phyloP scores from a whole-genome alignment of 225 moss, liverwort and hornwort species.

The Lunularia cruciata region DNA sequence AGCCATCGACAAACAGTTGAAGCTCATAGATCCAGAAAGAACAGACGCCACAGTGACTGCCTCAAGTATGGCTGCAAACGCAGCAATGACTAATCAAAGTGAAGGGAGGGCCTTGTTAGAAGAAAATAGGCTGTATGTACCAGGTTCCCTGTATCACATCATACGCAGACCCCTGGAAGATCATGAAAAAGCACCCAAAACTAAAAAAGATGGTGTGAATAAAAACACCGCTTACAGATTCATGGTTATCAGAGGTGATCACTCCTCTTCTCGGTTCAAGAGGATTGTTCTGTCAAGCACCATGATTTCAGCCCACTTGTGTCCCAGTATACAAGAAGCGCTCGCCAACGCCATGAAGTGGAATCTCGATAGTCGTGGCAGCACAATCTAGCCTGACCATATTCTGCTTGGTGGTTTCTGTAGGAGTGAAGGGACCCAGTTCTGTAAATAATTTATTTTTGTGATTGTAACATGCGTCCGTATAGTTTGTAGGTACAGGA shows the following conservation, averaged over 20 bases:
- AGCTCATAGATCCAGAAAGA: conserved; percentile 34
- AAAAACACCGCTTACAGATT: conserved; percentile 22
- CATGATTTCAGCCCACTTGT: conserved; percentile 68
- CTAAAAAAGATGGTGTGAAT: background rate
- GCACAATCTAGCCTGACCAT: no score
- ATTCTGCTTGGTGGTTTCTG: no score
- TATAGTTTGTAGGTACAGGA: no score
- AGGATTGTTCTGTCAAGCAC: conserved; percentile 65
- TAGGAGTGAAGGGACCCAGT: no score
- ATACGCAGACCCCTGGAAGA: conserved; percentile 57
- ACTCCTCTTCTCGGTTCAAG: conserved; percentile 57
- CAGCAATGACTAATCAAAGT: conserved; percentile 34
- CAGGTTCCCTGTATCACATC: conserved; percentile 73
- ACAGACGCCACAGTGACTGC: conserved; percentile 61
- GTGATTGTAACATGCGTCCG: no score
- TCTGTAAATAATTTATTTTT: no score
- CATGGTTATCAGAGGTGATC: conserved; percentile 51
- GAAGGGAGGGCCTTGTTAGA: conserved; percentile 39
- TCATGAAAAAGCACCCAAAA: conserved; percentile 16
- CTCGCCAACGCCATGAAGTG: conserved; percentile 34
- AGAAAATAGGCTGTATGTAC: conserved; percentile 56
- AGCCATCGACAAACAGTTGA: conserved; percentile 48
- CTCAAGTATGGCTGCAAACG: conserved; percentile 51
- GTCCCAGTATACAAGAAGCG: conserved; percentile 29
- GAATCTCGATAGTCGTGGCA: conserved; percentile 31